Conservation (phyloP, 305 asterid genomes). For the Fraxinus nigra region DNA sequence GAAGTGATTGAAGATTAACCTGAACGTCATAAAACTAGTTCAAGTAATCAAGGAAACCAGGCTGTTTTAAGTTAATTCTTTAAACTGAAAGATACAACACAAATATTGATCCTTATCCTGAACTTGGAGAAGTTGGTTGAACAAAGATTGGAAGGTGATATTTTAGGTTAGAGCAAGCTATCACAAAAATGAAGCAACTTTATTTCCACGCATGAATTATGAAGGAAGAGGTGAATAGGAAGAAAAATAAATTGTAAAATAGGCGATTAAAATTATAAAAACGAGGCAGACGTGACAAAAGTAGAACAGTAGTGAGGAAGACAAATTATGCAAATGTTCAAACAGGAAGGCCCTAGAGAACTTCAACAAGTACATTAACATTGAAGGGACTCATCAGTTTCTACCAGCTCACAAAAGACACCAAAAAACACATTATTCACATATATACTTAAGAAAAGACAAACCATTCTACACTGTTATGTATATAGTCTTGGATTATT, state of each 20-base stretch:
- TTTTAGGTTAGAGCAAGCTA: not conserved
- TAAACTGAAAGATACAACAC: not conserved
- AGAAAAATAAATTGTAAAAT: not conserved
- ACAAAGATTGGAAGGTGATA: not conserved
- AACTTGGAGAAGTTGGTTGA: not conserved
- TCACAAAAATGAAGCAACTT: constrained; percentile 1
- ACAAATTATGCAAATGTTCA: not conserved
- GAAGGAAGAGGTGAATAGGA: not conserved
- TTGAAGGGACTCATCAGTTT: not conserved
- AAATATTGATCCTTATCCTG: not conserved
- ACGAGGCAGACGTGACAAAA: not conserved
- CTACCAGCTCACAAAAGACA: not conserved
- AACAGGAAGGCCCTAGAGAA: not conserved
- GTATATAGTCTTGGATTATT: not conserved
- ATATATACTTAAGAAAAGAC: not conserved
- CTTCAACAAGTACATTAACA: not conserved
- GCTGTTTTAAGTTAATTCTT: not conserved
- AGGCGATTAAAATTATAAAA: not conserved
- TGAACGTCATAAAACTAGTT: not conserved
- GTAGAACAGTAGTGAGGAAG: not conserved
- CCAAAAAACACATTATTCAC: not conserved
- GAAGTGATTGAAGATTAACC: not conserved
- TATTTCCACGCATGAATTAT: not conserved
- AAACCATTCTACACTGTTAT: not conserved
- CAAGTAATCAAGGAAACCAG: not conserved